A percentile compares a stretch with the other conserved stretches of the same genome.
phyloP scores from a whole-genome alignment of 2,329 filamentous ascomycete species.

The Mollisiaceae sp. region DNA sequence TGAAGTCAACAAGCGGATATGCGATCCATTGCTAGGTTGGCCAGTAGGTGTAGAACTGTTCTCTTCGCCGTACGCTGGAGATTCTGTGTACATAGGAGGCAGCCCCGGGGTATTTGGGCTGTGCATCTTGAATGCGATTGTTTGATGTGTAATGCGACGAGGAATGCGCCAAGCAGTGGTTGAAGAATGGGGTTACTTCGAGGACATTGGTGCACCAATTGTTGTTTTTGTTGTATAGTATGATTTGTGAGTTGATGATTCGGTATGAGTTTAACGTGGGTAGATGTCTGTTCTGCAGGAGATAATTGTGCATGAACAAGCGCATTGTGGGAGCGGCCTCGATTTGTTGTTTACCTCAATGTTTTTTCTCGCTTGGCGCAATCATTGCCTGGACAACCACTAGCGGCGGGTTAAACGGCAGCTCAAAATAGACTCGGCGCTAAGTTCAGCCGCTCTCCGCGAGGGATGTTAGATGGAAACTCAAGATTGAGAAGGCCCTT shows the following conservation, averaged over 20 bases:
- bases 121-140: constrained; percentile 36
- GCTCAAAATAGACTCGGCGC: background rate
- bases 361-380: constrained; percentile 3
- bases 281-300: background rate
- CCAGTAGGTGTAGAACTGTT: constrained; percentile 52
- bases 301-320: constrained; percentile 11
- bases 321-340: background rate
- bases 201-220: constrained; percentile 17
- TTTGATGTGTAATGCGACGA: constrained; percentile 22
- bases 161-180: constrained; percentile 28
- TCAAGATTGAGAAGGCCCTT: background rate
- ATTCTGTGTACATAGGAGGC: constrained; percentile 60
- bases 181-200: constrained; percentile 27
- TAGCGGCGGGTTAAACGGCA: background rate
- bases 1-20: constrained; percentile 66
- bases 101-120: constrained; percentile 54
- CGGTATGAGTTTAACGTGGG: background rate
- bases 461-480: background rate
- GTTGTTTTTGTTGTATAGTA: background rate
- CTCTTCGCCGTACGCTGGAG: constrained; percentile 61
- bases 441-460: background rate
- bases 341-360: constrained; percentile 2
- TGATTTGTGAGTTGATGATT: background rate
- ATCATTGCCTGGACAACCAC: background rate
- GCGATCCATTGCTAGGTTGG: constrained; percentile 52